A percentile compares a stretch with the other conserved stretches of the same genome.
Conservation (phyloP, 73 alveolate genomes). For the Symbiodinium natans region DNA sequence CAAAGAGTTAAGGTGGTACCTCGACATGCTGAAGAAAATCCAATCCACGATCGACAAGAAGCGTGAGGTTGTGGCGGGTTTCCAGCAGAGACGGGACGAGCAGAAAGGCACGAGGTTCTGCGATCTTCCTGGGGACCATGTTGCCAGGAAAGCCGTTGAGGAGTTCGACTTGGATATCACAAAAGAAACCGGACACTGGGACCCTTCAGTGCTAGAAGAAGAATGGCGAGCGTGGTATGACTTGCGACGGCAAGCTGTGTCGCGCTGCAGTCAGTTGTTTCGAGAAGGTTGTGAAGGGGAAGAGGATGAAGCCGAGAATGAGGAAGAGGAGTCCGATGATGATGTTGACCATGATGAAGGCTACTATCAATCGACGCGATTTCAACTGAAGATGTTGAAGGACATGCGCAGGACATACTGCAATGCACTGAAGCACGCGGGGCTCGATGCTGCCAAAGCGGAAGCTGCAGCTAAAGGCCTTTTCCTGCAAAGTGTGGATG, state of each 20-base stretch:
- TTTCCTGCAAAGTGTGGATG: background rate
- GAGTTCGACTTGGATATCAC: slow-evolving; percentile 30
- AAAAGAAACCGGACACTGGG: background rate
- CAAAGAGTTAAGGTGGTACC: background rate
- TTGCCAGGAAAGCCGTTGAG: slow-evolving; percentile 24
- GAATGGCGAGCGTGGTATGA: slow-evolving; percentile 33
- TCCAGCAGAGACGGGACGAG: slow-evolving; percentile 1
- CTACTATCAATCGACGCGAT: background rate
- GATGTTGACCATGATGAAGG: background rate
- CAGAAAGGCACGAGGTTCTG: background rate
- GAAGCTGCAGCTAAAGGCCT: slow-evolving; percentile 30
- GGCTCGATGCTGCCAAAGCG: background rate
- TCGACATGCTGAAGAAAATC: background rate
- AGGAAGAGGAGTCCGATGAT: background rate
- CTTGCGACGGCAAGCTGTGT: slow-evolving; percentile 3
- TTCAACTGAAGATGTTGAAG: slow-evolving; percentile 20
- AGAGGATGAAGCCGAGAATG: background rate
- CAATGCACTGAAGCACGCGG: background rate
- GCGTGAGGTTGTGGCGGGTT: slow-evolving; percentile 23
- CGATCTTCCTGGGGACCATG: background rate
- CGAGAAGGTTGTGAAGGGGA: background rate
- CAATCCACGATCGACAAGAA: background rate
- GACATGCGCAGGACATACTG: background rate
- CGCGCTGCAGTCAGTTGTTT: background rate
- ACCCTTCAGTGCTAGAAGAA: slow-evolving; percentile 24